A percentile compares a stretch with the other conserved stretches of the same genome.
Conservation (phyloP, 352 stramenopile genomes). For the Pythium apleroticum region DNA sequence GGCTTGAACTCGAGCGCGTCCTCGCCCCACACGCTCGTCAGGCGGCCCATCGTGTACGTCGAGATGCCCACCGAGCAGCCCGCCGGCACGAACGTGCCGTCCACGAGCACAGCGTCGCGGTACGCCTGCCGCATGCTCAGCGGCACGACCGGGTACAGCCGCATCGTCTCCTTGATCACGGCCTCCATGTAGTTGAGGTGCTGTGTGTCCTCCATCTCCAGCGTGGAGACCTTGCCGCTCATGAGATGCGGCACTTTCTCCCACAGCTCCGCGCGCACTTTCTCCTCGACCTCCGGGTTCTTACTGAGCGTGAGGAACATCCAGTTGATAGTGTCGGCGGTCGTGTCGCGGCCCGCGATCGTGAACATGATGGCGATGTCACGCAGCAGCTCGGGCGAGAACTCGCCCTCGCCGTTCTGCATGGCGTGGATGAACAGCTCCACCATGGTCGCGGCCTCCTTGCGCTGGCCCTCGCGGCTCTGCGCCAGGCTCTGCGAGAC, state of each 20-base stretch:
- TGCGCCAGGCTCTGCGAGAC: constrained; percentile 15
- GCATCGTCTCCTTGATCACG: constrained; percentile 38
- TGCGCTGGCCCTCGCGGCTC: neutral
- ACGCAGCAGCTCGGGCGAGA: constrained; percentile 30
- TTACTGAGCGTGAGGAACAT: constrained; percentile 39
- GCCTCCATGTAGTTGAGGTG: constrained; percentile 26
- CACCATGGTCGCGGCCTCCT: constrained; percentile 20
- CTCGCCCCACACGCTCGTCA: constrained; percentile 31
- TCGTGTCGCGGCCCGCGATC: constrained; percentile 53
- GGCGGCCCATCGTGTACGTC: constrained; percentile 33
- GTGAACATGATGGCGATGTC: constrained; percentile 54
- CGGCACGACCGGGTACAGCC: constrained; percentile 37
- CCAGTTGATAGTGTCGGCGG: constrained; percentile 46
- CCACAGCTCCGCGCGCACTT: constrained; percentile 31
- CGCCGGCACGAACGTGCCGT: constrained; percentile 35
- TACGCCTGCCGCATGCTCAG: constrained; percentile 27
- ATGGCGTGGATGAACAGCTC: constrained; percentile 26
- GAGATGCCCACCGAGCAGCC: constrained; percentile 30
- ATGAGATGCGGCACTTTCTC: constrained; percentile 26
- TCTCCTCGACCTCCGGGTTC: constrained; percentile 37
- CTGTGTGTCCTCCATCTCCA: constrained; percentile 18
- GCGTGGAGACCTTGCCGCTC: neutral
- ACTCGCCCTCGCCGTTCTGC: constrained; percentile 18
- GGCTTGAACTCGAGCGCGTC: constrained; percentile 37
- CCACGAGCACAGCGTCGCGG: constrained; percentile 33